A percentile compares a stretch with the other conserved stretches of the same genome.
These are phyloP conservation scores for Globisporangium middletonii DNA, from an alignment of 352 stramenopile genomes.

Conservation along the genomic window DNA sequence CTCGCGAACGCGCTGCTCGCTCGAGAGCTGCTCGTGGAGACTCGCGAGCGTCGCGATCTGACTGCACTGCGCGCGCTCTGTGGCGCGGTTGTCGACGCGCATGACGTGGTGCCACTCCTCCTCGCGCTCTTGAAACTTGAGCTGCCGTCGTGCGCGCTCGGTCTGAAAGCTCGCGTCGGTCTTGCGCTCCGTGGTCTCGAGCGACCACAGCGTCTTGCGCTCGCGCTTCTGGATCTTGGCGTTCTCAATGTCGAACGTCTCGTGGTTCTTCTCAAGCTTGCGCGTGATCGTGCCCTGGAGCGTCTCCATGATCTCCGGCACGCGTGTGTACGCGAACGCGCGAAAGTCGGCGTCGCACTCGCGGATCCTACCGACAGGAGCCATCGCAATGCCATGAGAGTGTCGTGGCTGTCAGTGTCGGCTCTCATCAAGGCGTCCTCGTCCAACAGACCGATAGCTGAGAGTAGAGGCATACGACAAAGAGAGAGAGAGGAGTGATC, in stretches of 20 bases:
- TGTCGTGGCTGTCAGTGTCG: too few relatives aligned
- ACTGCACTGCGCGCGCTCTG: constrained; percentile 36
- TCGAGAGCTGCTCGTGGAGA: constrained; percentile 41
- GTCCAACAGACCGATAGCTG: too few relatives aligned
- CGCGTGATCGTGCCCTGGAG: constrained; percentile 84
- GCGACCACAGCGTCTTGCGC: constrained; percentile 71
- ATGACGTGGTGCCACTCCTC: constrained; percentile 66
- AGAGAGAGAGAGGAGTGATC: neutral
- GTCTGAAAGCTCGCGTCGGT: constrained; percentile 56
- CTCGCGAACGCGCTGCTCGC: constrained; percentile 43
- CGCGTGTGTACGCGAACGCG: constrained; percentile 74
- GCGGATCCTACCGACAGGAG: constrained; percentile 23
- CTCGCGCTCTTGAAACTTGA: constrained; percentile 54
- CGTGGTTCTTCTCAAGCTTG: constrained; percentile 86
- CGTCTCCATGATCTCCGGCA: constrained; percentile 86
- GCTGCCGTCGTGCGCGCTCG: constrained; percentile 52
- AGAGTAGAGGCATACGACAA: too few relatives aligned
- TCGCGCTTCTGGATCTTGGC: constrained; percentile 90
- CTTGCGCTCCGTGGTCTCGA: constrained; percentile 60
- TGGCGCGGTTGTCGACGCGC: constrained; percentile 55
- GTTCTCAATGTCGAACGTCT: constrained; percentile 92
- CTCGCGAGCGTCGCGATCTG: constrained; percentile 47
- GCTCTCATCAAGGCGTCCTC: too few relatives aligned
- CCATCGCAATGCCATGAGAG: too few relatives aligned
- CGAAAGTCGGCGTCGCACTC: constrained; percentile 47